Percentiles rank a stretch among this genome's conserved stretches.
phyloP scores from a whole-genome alignment of 164 flowering plant genomes.

The Kingdonia uniflora region DNA sequence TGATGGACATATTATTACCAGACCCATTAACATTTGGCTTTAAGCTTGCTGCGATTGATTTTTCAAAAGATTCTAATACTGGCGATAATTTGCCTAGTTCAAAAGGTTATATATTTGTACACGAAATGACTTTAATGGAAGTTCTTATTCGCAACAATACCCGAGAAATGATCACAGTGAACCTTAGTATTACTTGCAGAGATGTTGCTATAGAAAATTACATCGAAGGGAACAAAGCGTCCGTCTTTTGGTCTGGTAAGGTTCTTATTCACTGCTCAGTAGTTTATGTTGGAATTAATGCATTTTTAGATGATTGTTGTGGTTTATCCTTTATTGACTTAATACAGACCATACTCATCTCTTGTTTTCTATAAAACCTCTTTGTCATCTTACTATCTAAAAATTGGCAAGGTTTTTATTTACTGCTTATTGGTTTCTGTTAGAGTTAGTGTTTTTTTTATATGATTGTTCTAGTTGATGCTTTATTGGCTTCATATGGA shows the following conservation, averaged over 20 bases:
- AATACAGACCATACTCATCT: no score
- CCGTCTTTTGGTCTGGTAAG: constrained; percentile 92
- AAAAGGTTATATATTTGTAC: constrained; percentile 50
- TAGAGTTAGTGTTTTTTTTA: no score
- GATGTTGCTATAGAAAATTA: constrained; percentile 97
- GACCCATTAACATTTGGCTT: constrained; percentile 96
- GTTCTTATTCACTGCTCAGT: neutral
- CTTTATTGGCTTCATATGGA: no score
- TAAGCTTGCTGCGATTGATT: constrained; percentile 40
- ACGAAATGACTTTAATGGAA: constrained; percentile 88
- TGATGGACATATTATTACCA: constrained; percentile 87
- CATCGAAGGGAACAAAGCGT: constrained; percentile 62
- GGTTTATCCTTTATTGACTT: no score
- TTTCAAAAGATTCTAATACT: constrained; percentile 13
- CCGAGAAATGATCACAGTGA: constrained; percentile 63
- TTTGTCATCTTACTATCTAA: no score
- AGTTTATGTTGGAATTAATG: no score
- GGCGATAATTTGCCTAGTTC: constrained; percentile 13
- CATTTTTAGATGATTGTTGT: no score
- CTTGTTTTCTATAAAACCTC: no score
- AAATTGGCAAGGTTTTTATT: no score
- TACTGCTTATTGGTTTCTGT: no score
- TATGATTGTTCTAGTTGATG: no score
- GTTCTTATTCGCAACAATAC: constrained; percentile 94
- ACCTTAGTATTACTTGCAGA: constrained; percentile 75